Percentiles rank a stretch among this genome's conserved stretches.
Conservation (phyloP, 805 yeast genomes). For the Maudiozyma turicensis region DNA sequence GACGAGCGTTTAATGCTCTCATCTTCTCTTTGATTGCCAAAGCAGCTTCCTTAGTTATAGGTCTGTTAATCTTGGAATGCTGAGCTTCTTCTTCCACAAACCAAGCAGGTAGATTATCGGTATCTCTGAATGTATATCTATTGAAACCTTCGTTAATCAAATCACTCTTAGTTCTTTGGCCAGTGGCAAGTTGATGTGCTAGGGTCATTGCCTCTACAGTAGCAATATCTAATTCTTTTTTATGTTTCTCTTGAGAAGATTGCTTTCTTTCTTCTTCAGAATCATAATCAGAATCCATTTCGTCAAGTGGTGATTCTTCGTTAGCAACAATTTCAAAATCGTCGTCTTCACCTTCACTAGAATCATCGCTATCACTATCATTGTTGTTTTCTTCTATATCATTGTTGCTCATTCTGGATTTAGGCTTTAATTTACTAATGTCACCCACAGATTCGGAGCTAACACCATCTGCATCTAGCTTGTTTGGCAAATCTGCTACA, state of each 20-base stretch:
- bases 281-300: slow-evolving; percentile 37
- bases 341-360: slow-evolving; percentile 12
- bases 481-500: slow-evolving; percentile 29
- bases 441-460: slow-evolving; percentile 17
- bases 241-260: slow-evolving; percentile 38
- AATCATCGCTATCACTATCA: slow-evolving; percentile 12
- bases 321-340: slow-evolving; percentile 40
- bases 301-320: slow-evolving; percentile 29
- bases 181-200: slow-evolving; percentile 91
- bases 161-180: slow-evolving; percentile 76
- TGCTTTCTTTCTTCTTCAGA: slow-evolving; percentile 44
- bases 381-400: slow-evolving; percentile 9
- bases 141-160: slow-evolving; percentile 88
- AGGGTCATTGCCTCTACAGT: slow-evolving; percentile 96
- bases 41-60: slow-evolving; percentile 92
- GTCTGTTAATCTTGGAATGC: slow-evolving; percentile 79
- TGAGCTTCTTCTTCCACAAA: slow-evolving; percentile 83
- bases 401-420: slow-evolving; percentile 11
- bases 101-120: slow-evolving; percentile 93
- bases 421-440: slow-evolving; percentile 6
- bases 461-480: slow-evolving; percentile 5
- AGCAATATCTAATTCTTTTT: slow-evolving; percentile 67
- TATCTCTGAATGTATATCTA: slow-evolving; percentile 84
- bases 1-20: slow-evolving; percentile 86
- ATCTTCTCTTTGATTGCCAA: slow-evolving; percentile 65